Evolutionary conservation across 192 early-diverging fungal species (phyloP).

Genomic region (Coemansia sp.): DNA sequence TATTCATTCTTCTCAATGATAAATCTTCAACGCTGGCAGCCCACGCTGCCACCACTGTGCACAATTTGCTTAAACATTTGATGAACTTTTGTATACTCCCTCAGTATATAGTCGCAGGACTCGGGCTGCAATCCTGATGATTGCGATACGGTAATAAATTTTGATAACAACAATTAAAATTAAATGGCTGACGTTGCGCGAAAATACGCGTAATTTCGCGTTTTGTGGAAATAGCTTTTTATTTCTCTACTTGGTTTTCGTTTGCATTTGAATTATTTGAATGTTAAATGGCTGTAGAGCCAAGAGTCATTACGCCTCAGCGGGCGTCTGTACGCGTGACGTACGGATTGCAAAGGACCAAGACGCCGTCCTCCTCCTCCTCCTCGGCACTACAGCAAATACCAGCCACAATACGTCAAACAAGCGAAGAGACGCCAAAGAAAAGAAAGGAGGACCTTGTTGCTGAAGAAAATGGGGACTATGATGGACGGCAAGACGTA

Average conservation of each 20-base stretch:
- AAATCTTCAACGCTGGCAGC: too few species aligned
- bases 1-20: too few species aligned
- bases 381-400: not conserved
- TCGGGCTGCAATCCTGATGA: too few species aligned
- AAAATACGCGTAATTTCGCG: too few species aligned
- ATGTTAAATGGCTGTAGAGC: not conserved
- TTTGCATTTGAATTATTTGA: not conserved
- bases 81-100: too few species aligned
- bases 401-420: not conserved
- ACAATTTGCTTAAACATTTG: too few species aligned
- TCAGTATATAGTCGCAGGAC: too few species aligned
- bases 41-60: too few species aligned
- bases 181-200: too few species aligned
- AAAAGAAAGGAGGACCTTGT: not conserved
- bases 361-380: not conserved
- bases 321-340: conserved; percentile 12
- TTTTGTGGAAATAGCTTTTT: not conserved
- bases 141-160: too few species aligned
- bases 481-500: not conserved
- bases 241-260: too few species aligned
- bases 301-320: not conserved
- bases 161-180: too few species aligned
- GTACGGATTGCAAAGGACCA: conserved; percentile 10
- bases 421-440: not conserved
- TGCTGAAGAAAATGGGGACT: not conserved